Conservation (phyloP, 306 rosid genomes). For the Glycyrrhiza uralensis region DNA sequence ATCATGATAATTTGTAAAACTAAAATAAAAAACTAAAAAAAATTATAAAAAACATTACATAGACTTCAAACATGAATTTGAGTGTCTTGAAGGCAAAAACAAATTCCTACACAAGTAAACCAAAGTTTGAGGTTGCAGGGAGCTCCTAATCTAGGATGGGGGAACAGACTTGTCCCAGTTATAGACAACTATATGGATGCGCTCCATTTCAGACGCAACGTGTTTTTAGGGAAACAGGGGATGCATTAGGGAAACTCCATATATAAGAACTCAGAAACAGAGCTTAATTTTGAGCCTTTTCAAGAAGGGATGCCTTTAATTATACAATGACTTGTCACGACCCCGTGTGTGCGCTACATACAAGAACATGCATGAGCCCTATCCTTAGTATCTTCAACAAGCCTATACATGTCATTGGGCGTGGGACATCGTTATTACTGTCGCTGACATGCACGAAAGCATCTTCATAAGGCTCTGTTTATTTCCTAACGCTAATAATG, state of each 20-base stretch:
- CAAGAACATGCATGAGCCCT: background rate
- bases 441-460: slow-evolving; percentile 28
- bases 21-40: too few relatives aligned
- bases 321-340: background rate
- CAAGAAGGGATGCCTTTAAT: background rate
- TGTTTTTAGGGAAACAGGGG: too few relatives aligned
- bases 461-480: background rate
- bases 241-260: background rate
- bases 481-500: background rate
- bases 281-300: too few relatives aligned
- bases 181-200: background rate
- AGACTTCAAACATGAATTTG: too few relatives aligned
- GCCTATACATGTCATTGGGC: background rate
- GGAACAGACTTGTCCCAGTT: background rate
- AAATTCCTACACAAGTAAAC: too few relatives aligned
- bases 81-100: too few relatives aligned
- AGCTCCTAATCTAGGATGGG: background rate
- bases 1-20: too few relatives aligned
- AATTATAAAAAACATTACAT: too few relatives aligned
- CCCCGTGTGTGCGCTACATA: background rate
- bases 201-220: too few relatives aligned
- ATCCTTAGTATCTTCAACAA: background rate
- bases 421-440: slow-evolving; percentile 6
- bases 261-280: background rate
- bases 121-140: background rate